Evolutionary conservation across 2,329 filamentous ascomycete genomes (phyloP).

Genomic region (Meredithiella fracta): DNA sequence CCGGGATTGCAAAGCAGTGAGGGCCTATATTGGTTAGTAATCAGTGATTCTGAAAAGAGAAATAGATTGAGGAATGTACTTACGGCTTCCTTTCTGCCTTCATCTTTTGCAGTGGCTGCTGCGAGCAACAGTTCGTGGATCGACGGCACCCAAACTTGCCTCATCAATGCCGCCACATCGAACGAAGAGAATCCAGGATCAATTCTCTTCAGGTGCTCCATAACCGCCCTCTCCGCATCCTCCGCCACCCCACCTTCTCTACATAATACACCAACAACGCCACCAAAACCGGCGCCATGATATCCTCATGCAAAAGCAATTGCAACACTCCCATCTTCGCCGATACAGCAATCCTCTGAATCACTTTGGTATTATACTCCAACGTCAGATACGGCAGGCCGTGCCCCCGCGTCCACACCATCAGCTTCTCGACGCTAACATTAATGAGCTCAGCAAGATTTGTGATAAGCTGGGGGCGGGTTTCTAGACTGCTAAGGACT

Average conservation of each 20-base stretch:
- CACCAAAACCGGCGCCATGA: constrained; percentile 42
- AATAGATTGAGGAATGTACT: constrained; percentile 20
- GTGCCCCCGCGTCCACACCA: constrained; percentile 60
- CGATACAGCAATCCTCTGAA: constrained; percentile 65
- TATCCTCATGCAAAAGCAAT: constrained; percentile 17
- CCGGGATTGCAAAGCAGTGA: constrained; percentile 29
- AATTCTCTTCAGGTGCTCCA: constrained; percentile 50
- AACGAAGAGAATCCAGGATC: constrained; percentile 53
- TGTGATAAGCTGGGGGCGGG: constrained; percentile 65
- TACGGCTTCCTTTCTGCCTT: constrained; percentile 40
- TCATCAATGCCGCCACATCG: constrained; percentile 51
- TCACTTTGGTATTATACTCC: constrained; percentile 57
- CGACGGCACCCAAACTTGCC: constrained; percentile 57
- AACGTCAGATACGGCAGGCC: constrained; percentile 78
- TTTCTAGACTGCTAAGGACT: constrained; percentile 65
- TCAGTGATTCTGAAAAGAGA: neutral
- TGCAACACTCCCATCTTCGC: constrained; percentile 19
- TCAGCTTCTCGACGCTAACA: constrained; percentile 56
- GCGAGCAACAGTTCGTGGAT: constrained; percentile 65
- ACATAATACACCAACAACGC: constrained; percentile 42
- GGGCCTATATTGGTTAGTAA: neutral
- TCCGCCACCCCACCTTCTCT: constrained; percentile 31
- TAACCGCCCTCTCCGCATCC: constrained; percentile 47
- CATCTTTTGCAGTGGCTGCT: constrained; percentile 52
- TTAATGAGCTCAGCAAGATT: constrained; percentile 67